Evolutionary conservation across 495 filamentous ascomycete genomes (phyloP).

Genomic region (Cercophora scortea): DNA sequence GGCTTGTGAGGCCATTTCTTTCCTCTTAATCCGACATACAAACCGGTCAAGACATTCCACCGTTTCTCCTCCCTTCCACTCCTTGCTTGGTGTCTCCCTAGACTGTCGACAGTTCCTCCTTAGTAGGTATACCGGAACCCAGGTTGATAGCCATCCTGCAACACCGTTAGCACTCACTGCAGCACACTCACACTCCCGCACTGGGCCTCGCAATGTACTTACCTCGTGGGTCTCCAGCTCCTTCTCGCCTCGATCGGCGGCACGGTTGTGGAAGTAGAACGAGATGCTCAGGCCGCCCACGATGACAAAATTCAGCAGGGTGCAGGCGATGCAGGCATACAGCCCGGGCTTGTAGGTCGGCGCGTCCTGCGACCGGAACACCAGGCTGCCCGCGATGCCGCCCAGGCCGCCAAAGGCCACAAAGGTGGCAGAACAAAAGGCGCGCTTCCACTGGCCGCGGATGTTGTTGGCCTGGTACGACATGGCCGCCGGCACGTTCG

Average conservation of each 20-base stretch:
- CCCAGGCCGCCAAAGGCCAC: slow-evolving; percentile 53
- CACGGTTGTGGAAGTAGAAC: slow-evolving; percentile 28
- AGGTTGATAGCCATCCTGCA: slow-evolving; percentile 32
- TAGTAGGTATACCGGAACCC: slow-evolving; percentile 43
- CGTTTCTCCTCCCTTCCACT: background rate
- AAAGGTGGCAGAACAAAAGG: slow-evolving; percentile 51
- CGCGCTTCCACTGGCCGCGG: slow-evolving; percentile 60
- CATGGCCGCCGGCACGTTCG: slow-evolving; percentile 51
- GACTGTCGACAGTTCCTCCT: background rate
- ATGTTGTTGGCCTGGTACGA: slow-evolving; percentile 64
- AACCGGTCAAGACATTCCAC: too few relatives aligned
- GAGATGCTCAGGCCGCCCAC: slow-evolving; percentile 23
- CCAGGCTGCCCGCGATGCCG: slow-evolving; percentile 50
- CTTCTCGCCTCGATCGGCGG: slow-evolving; percentile 37
- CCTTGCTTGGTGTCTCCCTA: background rate
- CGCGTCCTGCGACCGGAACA: slow-evolving; percentile 40
- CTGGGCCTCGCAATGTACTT: slow-evolving; percentile 5
- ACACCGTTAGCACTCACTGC: slow-evolving; percentile 7
- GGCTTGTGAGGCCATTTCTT: too few relatives aligned
- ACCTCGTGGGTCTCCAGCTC: slow-evolving; percentile 35
- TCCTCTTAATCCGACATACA: too few relatives aligned
- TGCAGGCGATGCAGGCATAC: slow-evolving; percentile 36
- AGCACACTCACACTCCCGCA: background rate
- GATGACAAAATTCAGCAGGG: slow-evolving; percentile 25
- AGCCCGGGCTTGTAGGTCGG: slow-evolving; percentile 35